Base-by-base conservation (phyloP, 106 monocot species). In the Dendrobium catenatum region DNA sequence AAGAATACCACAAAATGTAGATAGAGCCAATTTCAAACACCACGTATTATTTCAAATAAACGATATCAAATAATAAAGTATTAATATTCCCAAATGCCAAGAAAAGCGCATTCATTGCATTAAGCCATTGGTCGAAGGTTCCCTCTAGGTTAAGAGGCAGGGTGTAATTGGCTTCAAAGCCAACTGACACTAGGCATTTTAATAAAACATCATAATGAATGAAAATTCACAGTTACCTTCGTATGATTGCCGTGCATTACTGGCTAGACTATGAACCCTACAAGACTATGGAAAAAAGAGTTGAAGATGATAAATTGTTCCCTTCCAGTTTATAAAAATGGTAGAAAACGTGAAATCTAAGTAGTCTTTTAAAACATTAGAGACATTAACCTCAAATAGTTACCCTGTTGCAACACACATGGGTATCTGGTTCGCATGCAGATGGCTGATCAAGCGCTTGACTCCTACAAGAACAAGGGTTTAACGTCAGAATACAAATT, bases 341-440 rank as follows among this genome's bases (percentile, higher is more conserved):
- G n/a, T 37, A 37, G 70, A 37, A 70, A 37, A 37, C 13, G 13
- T 70, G 33, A 70, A 27, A 26, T 26, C 22, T 66, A 66, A 66
- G 5, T 66, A 66, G 64, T 26, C 6, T 66, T 24, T 66, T 66
- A 66, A 66, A 66, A 2, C 11, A 4, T 40, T 72, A 15, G 33
- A 72, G 37, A 27, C 2, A 33, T 37, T 29, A 17, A 40, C 11
- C 40, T 40, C 37, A 13, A 72, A 51, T 15, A 74, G 4, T 74
- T 91, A 99, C 98, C 98, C 98, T 51, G 98, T 99, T 79, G 98
- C 98, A 70, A 99, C 90, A 77, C 88, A 87, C 76, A 99, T 99
- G 22, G 98, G 98, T 86, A 99, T 82, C 49, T 85, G 88, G 47
- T 90, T 99, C 41, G 84, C 87, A 87, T 91, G 88, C 79, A 99